Evolutionary conservation across 345 rosid genomes (phyloP).

Genomic region (Euphorbia tirucalli): DNA sequence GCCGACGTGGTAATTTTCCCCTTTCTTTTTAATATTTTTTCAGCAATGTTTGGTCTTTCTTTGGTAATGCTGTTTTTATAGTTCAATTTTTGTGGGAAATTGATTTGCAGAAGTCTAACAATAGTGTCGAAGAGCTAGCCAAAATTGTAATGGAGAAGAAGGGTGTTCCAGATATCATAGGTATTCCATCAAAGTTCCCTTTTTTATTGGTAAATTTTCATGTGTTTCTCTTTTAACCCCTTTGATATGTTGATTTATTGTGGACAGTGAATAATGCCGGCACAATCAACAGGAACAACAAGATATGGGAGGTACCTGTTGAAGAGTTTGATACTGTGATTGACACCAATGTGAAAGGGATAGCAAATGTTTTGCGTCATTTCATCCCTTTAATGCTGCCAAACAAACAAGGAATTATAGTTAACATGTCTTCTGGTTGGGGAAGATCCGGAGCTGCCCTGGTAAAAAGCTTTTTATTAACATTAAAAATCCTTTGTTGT

Average conservation of each 20-base stretch:
- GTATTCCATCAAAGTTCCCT: constrained; percentile 24
- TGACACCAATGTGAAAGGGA: constrained; percentile 86
- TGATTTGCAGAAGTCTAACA: constrained; percentile 51
- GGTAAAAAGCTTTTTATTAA: constrained; percentile 38
- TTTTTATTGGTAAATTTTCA: too few relatives aligned
- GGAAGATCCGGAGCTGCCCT: constrained; percentile 96
- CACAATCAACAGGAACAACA: constrained; percentile 80
- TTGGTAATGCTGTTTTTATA: neutral
- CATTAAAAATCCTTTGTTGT: neutral
- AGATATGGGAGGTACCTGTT: constrained; percentile 86
- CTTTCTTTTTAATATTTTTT: too few relatives aligned
- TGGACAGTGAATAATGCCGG: constrained; percentile 88
- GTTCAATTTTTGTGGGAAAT: neutral
- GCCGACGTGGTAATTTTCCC: constrained; percentile 62
- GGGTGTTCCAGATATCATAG: constrained; percentile 83
- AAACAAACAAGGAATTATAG: constrained; percentile 72
- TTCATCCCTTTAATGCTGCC: constrained; percentile 87
- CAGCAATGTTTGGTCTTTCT: neutral
- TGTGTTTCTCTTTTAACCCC: neutral
- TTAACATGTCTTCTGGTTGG: constrained; percentile 96
- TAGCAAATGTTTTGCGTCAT: constrained; percentile 80
- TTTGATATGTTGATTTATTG: neutral
- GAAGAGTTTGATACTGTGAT: constrained; percentile 89
- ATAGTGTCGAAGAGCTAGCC: constrained; percentile 73
- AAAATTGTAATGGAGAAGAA: constrained; percentile 73